phyloP scores from a whole-genome alignment of 176 grass and related monocot genomes.

The Paspalum vaginatum region DNA sequence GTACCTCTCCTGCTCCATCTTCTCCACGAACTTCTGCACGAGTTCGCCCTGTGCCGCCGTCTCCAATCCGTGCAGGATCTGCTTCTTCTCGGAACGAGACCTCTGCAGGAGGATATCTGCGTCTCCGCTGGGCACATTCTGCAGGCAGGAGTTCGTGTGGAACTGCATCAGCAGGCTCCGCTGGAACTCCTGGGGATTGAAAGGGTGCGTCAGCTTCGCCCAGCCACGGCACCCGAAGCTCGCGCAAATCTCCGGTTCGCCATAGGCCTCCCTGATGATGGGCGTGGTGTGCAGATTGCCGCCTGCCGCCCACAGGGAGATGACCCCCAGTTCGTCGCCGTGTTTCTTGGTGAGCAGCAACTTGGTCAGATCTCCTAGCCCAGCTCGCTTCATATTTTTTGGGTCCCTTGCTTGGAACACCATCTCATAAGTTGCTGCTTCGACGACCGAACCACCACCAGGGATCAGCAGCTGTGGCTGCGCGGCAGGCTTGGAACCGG shows the following conservation, averaged over 20 bases:
- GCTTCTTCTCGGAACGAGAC: too few species aligned
- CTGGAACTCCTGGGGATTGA: neutral
- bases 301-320: neutral
- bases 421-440: neutral
- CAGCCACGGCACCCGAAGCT: neutral
- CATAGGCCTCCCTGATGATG: neutral
- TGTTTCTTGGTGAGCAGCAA: neutral
- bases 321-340: neutral
- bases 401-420: neutral
- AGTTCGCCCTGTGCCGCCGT: neutral
- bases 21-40: neutral
- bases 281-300: neutral
- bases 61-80: too few species aligned
- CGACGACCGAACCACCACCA: neutral
- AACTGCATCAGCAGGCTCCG: neutral
- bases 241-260: neutral
- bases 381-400: neutral
- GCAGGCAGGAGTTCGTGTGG: neutral
- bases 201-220: neutral
- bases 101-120: neutral
- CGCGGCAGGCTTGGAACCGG: neutral
- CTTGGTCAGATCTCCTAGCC: neutral
- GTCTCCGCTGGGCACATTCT: neutral
- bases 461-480: neutral
- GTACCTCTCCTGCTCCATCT: neutral